Evolutionary conservation across 208 protist species (phyloP).

Genomic region (Kentomonas sorsogonicus): DNA sequence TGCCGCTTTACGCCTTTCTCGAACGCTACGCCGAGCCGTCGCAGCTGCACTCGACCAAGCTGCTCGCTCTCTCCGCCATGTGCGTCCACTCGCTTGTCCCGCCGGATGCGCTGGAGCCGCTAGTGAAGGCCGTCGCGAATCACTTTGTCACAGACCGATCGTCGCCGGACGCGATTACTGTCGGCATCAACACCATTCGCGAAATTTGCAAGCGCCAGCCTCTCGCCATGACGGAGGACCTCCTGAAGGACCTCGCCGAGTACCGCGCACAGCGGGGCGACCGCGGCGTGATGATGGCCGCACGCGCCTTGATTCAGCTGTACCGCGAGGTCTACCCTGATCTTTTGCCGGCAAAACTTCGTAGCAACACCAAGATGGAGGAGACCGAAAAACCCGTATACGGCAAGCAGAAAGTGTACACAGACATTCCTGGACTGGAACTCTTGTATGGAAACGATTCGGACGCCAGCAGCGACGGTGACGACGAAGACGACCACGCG

Average conservation of each 20-base stretch:
- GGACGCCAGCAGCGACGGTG: conserved; percentile 13
- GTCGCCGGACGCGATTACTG: conserved; percentile 89
- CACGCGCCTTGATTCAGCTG: conserved; percentile 92
- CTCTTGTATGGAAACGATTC: conserved; percentile 48
- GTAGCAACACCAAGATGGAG: conserved; percentile 59
- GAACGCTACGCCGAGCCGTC: conserved; percentile 95
- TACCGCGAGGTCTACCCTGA: conserved; percentile 93
- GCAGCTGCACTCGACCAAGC: conserved; percentile 93
- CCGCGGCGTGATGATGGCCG: conserved; percentile 95
- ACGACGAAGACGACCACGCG: background rate
- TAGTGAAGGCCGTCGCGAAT: conserved; percentile 93
- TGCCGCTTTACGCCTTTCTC: conserved; percentile 96
- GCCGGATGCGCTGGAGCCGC: conserved; percentile 88
- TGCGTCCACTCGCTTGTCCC: conserved; percentile 93
- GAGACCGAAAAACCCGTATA: conserved; percentile 48
- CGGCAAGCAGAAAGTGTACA: conserved; percentile 63
- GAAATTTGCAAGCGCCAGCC: conserved; percentile 95
- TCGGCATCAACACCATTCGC: conserved; percentile 96
- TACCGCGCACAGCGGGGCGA: conserved; percentile 93
- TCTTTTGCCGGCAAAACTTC: conserved; percentile 92
- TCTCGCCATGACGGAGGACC: conserved; percentile 88
- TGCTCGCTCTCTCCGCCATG: conserved; percentile 94
- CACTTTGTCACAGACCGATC: conserved; percentile 95
- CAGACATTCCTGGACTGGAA: conserved; percentile 83
- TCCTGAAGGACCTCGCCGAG: conserved; percentile 92